Percentiles rank a stretch among this genome's conserved stretches.
Conservation (phyloP, 768 basidiomycete species). For the Vararia minispora region DNA sequence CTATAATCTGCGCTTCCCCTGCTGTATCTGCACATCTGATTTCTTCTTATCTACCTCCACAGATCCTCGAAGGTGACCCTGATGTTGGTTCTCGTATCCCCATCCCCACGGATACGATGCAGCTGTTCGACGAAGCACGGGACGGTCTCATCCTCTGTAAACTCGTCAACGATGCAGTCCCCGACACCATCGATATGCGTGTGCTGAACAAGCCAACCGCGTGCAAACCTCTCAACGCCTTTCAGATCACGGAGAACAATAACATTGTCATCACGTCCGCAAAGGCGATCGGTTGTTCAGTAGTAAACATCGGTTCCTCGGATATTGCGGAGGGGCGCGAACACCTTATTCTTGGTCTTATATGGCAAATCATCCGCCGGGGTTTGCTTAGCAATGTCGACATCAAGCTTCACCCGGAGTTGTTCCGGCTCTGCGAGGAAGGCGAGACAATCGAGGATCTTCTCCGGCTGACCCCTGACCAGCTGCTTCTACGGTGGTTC, state of each 20-base stretch:
- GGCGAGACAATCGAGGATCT: conserved; percentile 97
- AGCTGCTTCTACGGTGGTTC: conserved; percentile 97
- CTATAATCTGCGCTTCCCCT: no score
- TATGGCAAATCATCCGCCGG: conserved; percentile 96
- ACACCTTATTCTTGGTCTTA: conserved; percentile 93
- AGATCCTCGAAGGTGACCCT: conserved; percentile 88
- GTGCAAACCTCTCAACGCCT: conserved; percentile 85
- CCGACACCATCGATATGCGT: conserved; percentile 97
- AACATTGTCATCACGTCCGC: conserved; percentile 98
- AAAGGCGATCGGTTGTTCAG: conserved; percentile 96
- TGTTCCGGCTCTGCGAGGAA: conserved; percentile 93
- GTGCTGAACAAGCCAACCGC: conserved; percentile 84
- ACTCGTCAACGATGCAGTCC: conserved; percentile 98
- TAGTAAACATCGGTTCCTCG: conserved; percentile 93
- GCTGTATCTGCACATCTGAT: not conserved
- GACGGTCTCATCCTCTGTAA: conserved; percentile 96
- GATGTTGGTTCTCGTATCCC: conserved; percentile 78
- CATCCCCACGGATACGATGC: conserved; percentile 95
- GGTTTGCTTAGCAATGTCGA: conserved; percentile 92
- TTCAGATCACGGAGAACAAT: conserved; percentile 99
- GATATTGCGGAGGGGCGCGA: conserved; percentile 91
- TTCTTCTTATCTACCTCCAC: conserved; percentile 1
- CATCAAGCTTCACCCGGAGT: conserved; percentile 95
- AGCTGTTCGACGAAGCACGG: conserved; percentile 92
- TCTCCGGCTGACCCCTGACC: conserved; percentile 87